Evolutionary conservation across 2,329 filamentous ascomycete species (phyloP).

Genomic region (Phaeosphaeria sp.): DNA sequence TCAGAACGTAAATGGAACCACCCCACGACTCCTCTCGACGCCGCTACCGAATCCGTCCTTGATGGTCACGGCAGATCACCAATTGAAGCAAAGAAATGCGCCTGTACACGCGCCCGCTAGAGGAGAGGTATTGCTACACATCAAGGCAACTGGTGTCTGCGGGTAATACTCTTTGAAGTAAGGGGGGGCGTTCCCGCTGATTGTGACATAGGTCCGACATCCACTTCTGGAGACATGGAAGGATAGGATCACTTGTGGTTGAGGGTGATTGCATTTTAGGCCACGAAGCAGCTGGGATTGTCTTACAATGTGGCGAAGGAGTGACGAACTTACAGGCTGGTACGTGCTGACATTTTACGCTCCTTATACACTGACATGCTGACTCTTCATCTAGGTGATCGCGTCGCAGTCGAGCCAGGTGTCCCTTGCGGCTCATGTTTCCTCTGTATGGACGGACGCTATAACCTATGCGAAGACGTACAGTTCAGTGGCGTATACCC

Average conservation of each 20-base stretch:
- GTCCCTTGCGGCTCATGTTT: constrained; percentile 69
- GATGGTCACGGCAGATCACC: constrained; percentile 67
- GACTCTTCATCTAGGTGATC: constrained; percentile 56
- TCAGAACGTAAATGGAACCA: constrained; percentile 17
- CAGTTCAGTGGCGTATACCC: constrained; percentile 69
- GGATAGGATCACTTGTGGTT: constrained; percentile 68
- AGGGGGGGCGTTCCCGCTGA: no score
- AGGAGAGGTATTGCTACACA: constrained; percentile 66
- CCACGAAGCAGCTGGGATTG: constrained; percentile 69
- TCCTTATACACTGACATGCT: background rate
- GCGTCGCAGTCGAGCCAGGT: constrained; percentile 71
- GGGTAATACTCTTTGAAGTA: no score
- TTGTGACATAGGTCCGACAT: constrained; percentile 63
- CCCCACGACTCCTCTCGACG: constrained; percentile 23
- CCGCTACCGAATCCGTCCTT: constrained; percentile 60
- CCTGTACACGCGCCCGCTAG: constrained; percentile 62
- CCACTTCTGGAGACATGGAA: constrained; percentile 71
- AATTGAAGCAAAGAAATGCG: constrained; percentile 63
- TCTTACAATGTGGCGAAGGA: constrained; percentile 63
- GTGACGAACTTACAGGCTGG: constrained; percentile 60
- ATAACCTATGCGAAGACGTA: constrained; percentile 70
- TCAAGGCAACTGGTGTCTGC: constrained; percentile 70
- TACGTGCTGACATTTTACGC: constrained; percentile 15
- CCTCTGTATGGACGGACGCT: constrained; percentile 65
- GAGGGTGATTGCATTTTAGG: constrained; percentile 70